Percentiles rank a stretch among this genome's conserved stretches.
phyloP scores from a whole-genome alignment of 2,329 filamentous ascomycete genomes.

The Aspergillus fumigatiaffinis region DNA sequence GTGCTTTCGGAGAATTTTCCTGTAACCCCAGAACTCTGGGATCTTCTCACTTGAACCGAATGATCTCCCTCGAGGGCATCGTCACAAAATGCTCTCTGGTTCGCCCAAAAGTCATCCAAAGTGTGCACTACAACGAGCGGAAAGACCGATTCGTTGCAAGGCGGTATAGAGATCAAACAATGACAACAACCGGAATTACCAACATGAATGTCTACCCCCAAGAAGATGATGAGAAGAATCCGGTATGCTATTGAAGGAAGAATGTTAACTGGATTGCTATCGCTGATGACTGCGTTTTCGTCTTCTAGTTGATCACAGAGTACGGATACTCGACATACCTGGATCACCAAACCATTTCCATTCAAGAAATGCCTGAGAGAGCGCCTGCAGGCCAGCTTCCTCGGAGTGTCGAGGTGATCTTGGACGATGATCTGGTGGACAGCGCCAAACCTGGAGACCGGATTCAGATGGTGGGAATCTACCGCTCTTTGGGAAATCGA shows the following conservation, averaged over 20 bases:
- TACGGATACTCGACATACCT: constrained; percentile 95
- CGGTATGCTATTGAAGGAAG: constrained; percentile 42
- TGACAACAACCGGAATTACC: constrained; percentile 80
- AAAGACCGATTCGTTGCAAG: constrained; percentile 83
- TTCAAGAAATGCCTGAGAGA: constrained; percentile 98
- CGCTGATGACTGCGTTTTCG: constrained; percentile 7
- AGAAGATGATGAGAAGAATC: constrained; percentile 88
- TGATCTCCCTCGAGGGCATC: constrained; percentile 96
- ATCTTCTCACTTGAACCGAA: constrained; percentile 85
- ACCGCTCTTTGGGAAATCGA: constrained; percentile 87
- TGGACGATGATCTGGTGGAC: constrained; percentile 96
- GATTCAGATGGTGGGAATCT: constrained; percentile 95
- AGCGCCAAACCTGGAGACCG: constrained; percentile 91
- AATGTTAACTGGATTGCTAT: not conserved
- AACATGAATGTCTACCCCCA: constrained; percentile 92
- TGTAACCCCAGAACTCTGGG: constrained; percentile 93
- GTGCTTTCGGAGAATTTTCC: constrained; percentile 89
- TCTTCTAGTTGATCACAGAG: constrained; percentile 71
- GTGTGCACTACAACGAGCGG: constrained; percentile 90
- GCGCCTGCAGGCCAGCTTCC: constrained; percentile 94
- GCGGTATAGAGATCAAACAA: constrained; percentile 94
- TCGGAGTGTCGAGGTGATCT: constrained; percentile 89
- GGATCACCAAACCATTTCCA: constrained; percentile 95
- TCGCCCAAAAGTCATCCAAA: constrained; percentile 94
- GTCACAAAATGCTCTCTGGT: constrained; percentile 95